phyloP scores from a whole-genome alignment of 1,284 basidiomycete species.

The Lentinula novae-zelandiae region DNA sequence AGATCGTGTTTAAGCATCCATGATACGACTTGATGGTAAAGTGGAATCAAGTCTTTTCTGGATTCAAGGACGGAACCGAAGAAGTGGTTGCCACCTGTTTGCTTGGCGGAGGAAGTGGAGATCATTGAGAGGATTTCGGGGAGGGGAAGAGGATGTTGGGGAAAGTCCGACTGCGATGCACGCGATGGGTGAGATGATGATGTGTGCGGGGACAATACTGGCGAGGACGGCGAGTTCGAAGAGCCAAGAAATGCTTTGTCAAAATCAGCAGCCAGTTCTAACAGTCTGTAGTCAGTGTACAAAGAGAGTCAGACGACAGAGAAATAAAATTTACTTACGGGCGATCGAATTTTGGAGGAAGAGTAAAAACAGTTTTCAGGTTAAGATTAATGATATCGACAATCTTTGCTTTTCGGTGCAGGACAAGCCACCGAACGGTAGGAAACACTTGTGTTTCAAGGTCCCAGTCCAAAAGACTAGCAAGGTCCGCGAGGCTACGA shows the following conservation, averaged over 20 bases:
- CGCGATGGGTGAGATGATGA: constrained; percentile 68
- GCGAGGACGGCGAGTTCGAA: constrained; percentile 19
- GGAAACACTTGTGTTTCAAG: constrained; percentile 85
- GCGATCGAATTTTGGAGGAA: constrained; percentile 62
- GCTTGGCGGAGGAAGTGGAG: constrained; percentile 61
- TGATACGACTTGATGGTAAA: constrained; percentile 81
- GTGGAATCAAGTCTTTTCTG: constrained; percentile 56
- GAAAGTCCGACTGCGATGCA: constrained; percentile 38
- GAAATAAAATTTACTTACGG: constrained; percentile 46
- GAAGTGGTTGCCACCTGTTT: constrained; percentile 57
- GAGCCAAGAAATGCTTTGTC: constrained; percentile 47
- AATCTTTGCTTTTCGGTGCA: constrained; percentile 85
- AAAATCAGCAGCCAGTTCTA: constrained; percentile 62
- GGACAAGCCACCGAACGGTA: constrained; percentile 85
- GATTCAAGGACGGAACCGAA: constrained; percentile 73
- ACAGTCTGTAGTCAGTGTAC: constrained; percentile 41
- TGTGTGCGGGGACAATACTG: constrained; percentile 58
- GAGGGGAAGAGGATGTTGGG: constrained; percentile 36
- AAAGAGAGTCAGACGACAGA: not conserved
- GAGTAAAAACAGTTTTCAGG: constrained; percentile 80
- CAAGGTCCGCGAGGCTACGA: constrained; percentile 79
- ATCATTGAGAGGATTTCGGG: constrained; percentile 71
- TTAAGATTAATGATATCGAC: constrained; percentile 83
- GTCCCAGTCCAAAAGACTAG: constrained; percentile 81
- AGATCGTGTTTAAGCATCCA: constrained; percentile 92